Evolutionary conservation across 75 land plant genomes (phyloP).

Genomic region (Adiantum capillusveneris): DNA sequence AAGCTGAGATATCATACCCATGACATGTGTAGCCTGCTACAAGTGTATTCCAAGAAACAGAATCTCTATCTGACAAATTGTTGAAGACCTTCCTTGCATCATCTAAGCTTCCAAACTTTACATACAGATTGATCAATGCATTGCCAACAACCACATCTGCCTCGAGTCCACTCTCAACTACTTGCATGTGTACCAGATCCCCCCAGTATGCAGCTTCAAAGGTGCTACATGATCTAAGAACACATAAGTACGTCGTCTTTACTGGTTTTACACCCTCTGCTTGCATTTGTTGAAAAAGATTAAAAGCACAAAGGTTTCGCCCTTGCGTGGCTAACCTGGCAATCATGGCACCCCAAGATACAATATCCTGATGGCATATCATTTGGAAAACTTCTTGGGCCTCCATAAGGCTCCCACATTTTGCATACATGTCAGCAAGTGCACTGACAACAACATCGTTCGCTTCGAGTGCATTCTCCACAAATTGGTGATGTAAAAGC

Average conservation of each 20-base stretch:
- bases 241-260: background rate
- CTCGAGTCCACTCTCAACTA: constrained; percentile 11
- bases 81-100: constrained; percentile 27
- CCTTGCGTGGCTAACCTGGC: constrained; percentile 24
- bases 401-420: constrained; percentile 16
- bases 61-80: constrained; percentile 17
- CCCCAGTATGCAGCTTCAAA: background rate
- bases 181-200: background rate
- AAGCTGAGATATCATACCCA: constrained; percentile 13
- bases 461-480: background rate
- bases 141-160: constrained; percentile 1
- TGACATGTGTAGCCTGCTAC: constrained; percentile 30
- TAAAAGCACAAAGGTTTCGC: background rate
- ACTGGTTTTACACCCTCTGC: background rate
- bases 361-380: background rate
- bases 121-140: constrained; percentile 26
- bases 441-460: constrained; percentile 5
- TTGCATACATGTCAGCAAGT: constrained; percentile 24
- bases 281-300: constrained; percentile 1
- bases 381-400: constrained; percentile 12
- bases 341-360: constrained; percentile 25
- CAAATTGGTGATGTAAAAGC: constrained; percentile 5
- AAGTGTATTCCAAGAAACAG: constrained; percentile 23
- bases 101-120: constrained; percentile 4
- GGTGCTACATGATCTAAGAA: constrained; percentile 2